Evolutionary conservation across 371 early-diverging fungal genomes (phyloP).

Genomic region (Parasitella parasitica): DNA sequence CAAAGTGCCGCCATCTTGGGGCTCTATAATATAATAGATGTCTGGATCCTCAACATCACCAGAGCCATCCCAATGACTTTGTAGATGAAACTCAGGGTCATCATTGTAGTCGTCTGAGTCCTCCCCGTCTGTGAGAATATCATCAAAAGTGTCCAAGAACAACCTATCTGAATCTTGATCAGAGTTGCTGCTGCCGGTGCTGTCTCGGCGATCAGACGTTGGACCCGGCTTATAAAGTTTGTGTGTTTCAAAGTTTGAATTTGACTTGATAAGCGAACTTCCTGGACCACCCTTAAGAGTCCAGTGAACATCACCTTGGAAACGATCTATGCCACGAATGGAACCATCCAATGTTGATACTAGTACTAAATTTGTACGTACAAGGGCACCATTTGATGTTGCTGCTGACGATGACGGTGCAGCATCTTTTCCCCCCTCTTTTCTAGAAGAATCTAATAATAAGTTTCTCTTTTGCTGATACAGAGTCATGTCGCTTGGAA

Average conservation of each 20-base stretch:
- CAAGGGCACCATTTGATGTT: not conserved
- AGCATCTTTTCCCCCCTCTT: not conserved
- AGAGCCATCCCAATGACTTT: slow-evolving; percentile 9
- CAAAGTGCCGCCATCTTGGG: slow-evolving; percentile 70
- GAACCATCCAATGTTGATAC: slow-evolving; percentile 48
- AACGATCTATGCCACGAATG: slow-evolving; percentile 44
- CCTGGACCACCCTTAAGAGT: slow-evolving; percentile 36
- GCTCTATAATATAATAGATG: slow-evolving; percentile 76
- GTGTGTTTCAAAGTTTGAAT: slow-evolving; percentile 18
- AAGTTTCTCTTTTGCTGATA: slow-evolving; percentile 11
- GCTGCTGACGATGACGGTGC: not conserved
- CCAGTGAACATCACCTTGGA: slow-evolving; percentile 36
- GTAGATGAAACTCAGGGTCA: slow-evolving; percentile 6
- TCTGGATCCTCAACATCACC: slow-evolving; percentile 34
- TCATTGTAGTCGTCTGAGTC: slow-evolving; percentile 1
- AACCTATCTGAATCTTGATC: not conserved
- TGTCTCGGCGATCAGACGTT: not conserved
- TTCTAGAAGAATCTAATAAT: not conserved
- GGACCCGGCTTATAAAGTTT: slow-evolving; percentile 8
- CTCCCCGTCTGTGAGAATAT: slow-evolving; percentile 4
- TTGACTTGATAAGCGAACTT: slow-evolving; percentile 39
- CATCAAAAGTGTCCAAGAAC: slow-evolving; percentile 7
- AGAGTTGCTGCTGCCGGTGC: not conserved
- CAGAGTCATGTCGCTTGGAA: slow-evolving; percentile 11
- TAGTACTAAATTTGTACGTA: slow-evolving; percentile 35